Conservation (phyloP, 768 basidiomycete species). For the Lentinula boryana region DNA sequence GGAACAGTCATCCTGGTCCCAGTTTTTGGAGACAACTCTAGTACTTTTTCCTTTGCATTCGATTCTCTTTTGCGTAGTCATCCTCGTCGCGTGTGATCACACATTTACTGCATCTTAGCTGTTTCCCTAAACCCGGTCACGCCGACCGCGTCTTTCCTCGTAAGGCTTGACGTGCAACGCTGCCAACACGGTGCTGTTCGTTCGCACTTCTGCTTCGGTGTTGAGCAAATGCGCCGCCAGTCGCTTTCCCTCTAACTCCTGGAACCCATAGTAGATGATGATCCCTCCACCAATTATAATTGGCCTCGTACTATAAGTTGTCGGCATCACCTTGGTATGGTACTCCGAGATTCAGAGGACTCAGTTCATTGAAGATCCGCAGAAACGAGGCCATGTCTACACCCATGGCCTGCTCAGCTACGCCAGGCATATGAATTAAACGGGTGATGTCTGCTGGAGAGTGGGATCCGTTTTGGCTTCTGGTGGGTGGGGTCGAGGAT, state of each 20-base stretch:
- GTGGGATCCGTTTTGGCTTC: not conserved
- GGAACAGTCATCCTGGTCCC: too few relatives aligned
- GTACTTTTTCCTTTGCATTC: not conserved
- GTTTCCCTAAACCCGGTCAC: not conserved
- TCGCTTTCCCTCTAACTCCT: not conserved
- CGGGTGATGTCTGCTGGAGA: not conserved
- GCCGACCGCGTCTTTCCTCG: not conserved
- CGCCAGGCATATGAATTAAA: constrained; percentile 1
- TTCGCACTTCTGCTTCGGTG: constrained; percentile 4
- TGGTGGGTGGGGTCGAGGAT: not conserved
- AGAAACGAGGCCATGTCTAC: constrained; percentile 11
- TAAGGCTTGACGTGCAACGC: constrained; percentile 9
- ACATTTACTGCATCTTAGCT: not conserved
- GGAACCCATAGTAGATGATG: not conserved
- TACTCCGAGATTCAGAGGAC: constrained; percentile 16
- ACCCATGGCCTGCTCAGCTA: not conserved
- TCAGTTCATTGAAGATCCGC: constrained; percentile 17
- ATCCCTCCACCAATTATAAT: constrained; percentile 10
- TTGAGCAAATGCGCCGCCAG: constrained; percentile 3
- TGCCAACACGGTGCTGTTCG: constrained; percentile 17
- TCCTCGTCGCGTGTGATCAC: not conserved
- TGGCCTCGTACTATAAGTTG: constrained; percentile 13
- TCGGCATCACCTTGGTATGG: constrained; percentile 13
- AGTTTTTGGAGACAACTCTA: too few relatives aligned
- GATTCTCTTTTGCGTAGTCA: not conserved